Evolutionary conservation across 2,329 filamentous ascomycete genomes (phyloP), one percentile per base, ranked within the genome.

Genomic region (Fusarium piperis): DNA sequence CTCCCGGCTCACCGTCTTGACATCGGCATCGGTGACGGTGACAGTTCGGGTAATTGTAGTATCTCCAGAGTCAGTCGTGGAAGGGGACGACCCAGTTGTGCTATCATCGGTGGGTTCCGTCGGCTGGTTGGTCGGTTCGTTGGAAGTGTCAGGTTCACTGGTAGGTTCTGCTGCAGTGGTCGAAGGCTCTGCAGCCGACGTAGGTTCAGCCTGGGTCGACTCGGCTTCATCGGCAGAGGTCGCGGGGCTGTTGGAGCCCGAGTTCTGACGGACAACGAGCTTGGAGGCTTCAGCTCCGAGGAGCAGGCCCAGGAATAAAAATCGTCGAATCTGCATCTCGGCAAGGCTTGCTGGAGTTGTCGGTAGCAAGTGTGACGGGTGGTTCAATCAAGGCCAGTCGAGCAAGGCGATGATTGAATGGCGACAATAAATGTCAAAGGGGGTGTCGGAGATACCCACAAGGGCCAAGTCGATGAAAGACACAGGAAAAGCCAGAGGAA

Each of bases 11-110:
- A 76, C 74, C 3, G 80, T 78, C 53, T 70, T 70, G 57, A 68
- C 77, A 33, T 71, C 44, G 6, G 65, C 70, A 41, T 74, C 73
- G 30, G 76, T 79, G 28, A 81, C 76, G 10, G 80, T 81, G n/a
- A 59, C 63, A 13, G 81, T 81, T 23, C 68, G 61, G 16, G 72
- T 74, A 13, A 80, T 64, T 16, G 80, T 80, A 2, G 68, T 76
- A 60, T 81, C 80, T n/a, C 38, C 62, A 16, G 62, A 53, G 26
- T 46, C 39, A 13, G 64, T 68, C 13, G 52, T 57, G 2, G 36
- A 59, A n/a, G 53, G n/a, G 23, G 55, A 13, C 32, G 55, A 62
- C 4, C 59, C 62, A 10, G 62, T 56, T 10, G 32, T 59, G 36
- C n/a, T 28, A n/a, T 55, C 44, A 8, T 44, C 46, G n/a, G 59